Conservation (phyloP, 2,329 filamentous ascomycete genomes). For the Aspergillus quadricinctus region DNA sequence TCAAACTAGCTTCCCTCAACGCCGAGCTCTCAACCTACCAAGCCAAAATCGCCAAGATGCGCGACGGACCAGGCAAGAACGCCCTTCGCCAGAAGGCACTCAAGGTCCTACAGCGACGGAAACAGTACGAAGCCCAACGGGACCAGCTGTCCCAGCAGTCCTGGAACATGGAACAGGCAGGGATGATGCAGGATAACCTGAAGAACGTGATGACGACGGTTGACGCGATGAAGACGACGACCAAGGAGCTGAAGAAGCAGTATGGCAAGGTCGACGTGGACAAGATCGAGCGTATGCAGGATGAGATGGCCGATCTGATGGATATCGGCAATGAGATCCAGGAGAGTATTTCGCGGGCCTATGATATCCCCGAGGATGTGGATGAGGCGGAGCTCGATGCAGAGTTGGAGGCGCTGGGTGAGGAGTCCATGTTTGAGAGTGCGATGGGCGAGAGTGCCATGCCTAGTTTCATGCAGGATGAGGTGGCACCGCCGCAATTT, state of each 20-base stretch:
- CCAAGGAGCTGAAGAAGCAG: slow-evolving; percentile 85
- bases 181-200: slow-evolving; percentile 97
- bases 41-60: slow-evolving; percentile 82
- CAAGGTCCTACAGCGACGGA: slow-evolving; percentile 87
- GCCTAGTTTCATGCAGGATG: slow-evolving; percentile 85
- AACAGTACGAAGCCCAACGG: slow-evolving; percentile 89
- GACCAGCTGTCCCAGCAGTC: slow-evolving; percentile 91
- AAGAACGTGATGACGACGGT: slow-evolving; percentile 99
- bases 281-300: slow-evolving; percentile 95
- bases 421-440: slow-evolving; percentile 86
- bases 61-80: slow-evolving; percentile 87
- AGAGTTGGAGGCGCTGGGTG: slow-evolving; percentile 87
- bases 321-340: slow-evolving; percentile 98
- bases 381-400: slow-evolving; percentile 96
- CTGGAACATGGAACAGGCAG: slow-evolving; percentile 99
- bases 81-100: slow-evolving; percentile 92
- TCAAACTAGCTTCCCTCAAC: slow-evolving; percentile 89
- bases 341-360: slow-evolving; percentile 83
- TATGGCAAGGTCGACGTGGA: slow-evolving; percentile 97
- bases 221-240: slow-evolving; percentile 94
- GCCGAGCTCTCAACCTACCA: slow-evolving; percentile 87
- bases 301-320: slow-evolving; percentile 98
- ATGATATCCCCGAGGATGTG: slow-evolving; percentile 94
- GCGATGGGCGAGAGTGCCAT: slow-evolving; percentile 58
- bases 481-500: slow-evolving; percentile 76